Evolutionary conservation across 1,284 basidiomycete genomes (phyloP).

Genomic region (Ceratobasidium theobromae): DNA sequence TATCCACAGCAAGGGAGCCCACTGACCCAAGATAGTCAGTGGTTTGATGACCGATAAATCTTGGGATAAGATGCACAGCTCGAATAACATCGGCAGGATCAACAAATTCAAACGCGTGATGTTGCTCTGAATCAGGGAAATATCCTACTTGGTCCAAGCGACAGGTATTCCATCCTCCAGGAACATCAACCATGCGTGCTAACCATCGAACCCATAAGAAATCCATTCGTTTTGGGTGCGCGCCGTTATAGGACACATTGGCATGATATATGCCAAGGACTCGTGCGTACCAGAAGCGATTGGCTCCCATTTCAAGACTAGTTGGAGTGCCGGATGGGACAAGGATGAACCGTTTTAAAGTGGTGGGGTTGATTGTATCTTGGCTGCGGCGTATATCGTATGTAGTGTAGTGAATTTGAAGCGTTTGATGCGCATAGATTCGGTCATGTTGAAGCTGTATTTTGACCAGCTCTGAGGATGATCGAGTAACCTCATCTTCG

Average conservation of each 20-base stretch:
- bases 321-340: not conserved
- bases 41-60: slow-evolving; percentile 37
- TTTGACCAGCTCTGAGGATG: not conserved
- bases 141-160: slow-evolving; percentile 43
- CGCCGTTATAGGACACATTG: slow-evolving; percentile 28
- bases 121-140: slow-evolving; percentile 35
- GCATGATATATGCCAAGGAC: slow-evolving; percentile 44
- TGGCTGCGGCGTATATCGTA: slow-evolving; percentile 28
- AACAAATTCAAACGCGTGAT: slow-evolving; percentile 47
- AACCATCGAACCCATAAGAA: slow-evolving; percentile 44
- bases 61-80: slow-evolving; percentile 44
- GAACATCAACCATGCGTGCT: slow-evolving; percentile 27
- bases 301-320: not conserved
- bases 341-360: not conserved
- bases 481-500: not conserved
- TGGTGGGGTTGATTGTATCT: slow-evolving; percentile 17
- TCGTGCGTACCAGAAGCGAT: slow-evolving; percentile 43
- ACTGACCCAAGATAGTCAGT: not conserved
- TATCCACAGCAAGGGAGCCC: slow-evolving; percentile 13
- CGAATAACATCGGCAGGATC: slow-evolving; percentile 45
- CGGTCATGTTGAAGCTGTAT: slow-evolving; percentile 2
- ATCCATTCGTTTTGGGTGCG: slow-evolving; percentile 18
- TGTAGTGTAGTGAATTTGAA: slow-evolving; percentile 22
- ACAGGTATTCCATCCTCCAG: slow-evolving; percentile 34
- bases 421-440: not conserved